Conservation (phyloP, 2,329 filamentous ascomycete species). For the Trichophyton rubrum region DNA sequence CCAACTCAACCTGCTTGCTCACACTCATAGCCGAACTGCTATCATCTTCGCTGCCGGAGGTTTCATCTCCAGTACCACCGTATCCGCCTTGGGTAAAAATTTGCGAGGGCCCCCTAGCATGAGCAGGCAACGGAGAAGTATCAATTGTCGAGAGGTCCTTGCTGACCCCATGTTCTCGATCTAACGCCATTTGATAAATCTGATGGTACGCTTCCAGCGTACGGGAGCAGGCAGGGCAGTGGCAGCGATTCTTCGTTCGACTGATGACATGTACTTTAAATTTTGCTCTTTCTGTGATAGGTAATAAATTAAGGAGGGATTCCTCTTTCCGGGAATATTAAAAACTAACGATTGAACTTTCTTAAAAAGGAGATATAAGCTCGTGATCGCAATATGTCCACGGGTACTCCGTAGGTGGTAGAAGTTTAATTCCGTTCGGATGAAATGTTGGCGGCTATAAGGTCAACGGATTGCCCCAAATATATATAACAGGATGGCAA, state of each 20-base stretch:
- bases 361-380: neutral
- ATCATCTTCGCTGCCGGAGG: neutral
- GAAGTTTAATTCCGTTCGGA: neutral
- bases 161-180: slow-evolving; percentile 14
- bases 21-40: slow-evolving; percentile 20
- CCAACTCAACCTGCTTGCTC: slow-evolving; percentile 60
- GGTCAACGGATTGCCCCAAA: neutral
- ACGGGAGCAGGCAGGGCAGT: slow-evolving; percentile 13
- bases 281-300: neutral
- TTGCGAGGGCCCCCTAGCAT: neutral
- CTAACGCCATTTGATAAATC: slow-evolving; percentile 30
- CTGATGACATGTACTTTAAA: slow-evolving; percentile 6
- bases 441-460: neutral
- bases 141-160: slow-evolving; percentile 1
- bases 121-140: neutral
- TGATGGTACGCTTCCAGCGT: slow-evolving; percentile 25
- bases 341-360: neutral
- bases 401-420: neutral
- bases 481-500: neutral
- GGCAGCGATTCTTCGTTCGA: slow-evolving; percentile 5
- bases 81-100: neutral
- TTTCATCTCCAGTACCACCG: neutral
- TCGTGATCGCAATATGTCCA: neutral
- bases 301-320: neutral
- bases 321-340: neutral